Percentiles rank a stretch among this genome's conserved stretches.
These are phyloP conservation scores for Alternaria metachromatica DNA, from an alignment of 2,329 filamentous ascomycete genomes.

Conservation along the genomic window DNA sequence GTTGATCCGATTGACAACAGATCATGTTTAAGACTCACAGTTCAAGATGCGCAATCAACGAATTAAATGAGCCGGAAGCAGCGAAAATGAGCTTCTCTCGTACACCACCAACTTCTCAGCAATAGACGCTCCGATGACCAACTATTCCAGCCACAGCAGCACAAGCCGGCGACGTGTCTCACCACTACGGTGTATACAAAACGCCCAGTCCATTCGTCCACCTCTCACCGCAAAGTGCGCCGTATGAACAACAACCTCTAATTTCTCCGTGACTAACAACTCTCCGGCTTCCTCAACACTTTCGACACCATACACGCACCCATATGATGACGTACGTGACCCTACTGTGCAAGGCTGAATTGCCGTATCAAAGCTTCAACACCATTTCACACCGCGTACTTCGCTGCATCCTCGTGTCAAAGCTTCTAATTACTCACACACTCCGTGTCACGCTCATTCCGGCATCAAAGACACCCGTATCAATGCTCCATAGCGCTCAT, in stretches of 20 bases:
- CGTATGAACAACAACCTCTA: neutral
- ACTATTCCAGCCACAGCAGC: neutral
- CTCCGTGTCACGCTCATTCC: neutral
- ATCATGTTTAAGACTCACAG: neutral
- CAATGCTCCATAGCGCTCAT: neutral
- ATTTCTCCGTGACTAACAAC: neutral
- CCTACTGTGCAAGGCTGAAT: neutral
- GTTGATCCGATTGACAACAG: neutral
- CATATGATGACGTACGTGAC: neutral
- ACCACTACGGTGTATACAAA: neutral
- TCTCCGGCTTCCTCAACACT: neutral
- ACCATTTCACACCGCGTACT: neutral
- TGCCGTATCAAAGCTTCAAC: neutral
- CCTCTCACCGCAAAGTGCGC: neutral
- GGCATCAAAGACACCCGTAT: neutral
- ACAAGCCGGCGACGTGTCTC: neutral
- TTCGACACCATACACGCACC: neutral
- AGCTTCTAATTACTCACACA: neutral
- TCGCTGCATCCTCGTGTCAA: neutral
- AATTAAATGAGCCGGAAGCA: neutral
- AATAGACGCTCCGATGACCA: neutral
- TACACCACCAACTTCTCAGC: neutral
- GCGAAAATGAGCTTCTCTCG: neutral
- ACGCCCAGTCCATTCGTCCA: neutral
- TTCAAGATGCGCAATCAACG: accelerated